phyloP scores from a whole-genome alignment of 768 basidiomycete genomes.

The Boletus reticulatus region DNA sequence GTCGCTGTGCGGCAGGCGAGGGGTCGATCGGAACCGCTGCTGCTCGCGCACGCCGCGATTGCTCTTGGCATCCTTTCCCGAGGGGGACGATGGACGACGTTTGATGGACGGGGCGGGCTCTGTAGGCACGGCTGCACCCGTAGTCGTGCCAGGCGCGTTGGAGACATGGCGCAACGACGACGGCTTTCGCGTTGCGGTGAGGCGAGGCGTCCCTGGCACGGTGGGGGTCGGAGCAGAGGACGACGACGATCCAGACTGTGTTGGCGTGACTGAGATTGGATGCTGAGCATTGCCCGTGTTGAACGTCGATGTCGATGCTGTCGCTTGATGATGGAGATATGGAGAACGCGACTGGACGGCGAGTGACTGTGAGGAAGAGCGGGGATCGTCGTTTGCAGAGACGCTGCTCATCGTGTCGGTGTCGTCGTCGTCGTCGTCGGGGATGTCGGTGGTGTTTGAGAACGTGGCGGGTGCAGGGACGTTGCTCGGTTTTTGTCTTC shows the following conservation, averaged over 20 bases:
- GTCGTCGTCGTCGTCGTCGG: slow-evolving; percentile 21
- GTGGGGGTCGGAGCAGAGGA: slow-evolving; percentile 17
- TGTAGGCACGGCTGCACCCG: background rate
- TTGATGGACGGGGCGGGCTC: slow-evolving; percentile 27
- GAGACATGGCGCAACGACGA: slow-evolving; percentile 32
- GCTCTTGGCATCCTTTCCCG: slow-evolving; percentile 23
- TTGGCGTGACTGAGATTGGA: background rate
- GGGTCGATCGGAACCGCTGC: slow-evolving; percentile 44
- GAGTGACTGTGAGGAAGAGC: slow-evolving; percentile 2
- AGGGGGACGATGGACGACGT: slow-evolving; percentile 28
- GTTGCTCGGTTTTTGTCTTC: slow-evolving; percentile 13
- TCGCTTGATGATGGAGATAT: slow-evolving; percentile 36
- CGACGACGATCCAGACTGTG: background rate
- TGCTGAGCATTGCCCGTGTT: slow-evolving; percentile 14
- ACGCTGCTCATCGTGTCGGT: slow-evolving; percentile 24
- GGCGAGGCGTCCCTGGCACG: slow-evolving; percentile 26
- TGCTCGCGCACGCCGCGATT: slow-evolving; percentile 22
- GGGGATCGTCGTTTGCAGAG: slow-evolving; percentile 12
- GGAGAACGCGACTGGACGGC: slow-evolving; percentile 33
- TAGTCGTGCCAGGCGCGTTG: slow-evolving; percentile 16
- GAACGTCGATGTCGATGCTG: slow-evolving; percentile 38
- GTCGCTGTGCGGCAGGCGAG: slow-evolving; percentile 60
- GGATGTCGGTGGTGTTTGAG: background rate
- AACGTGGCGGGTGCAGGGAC: background rate
- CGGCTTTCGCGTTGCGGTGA: slow-evolving; percentile 27